Base-by-base conservation (phyloP, 2,329 filamentous ascomycete genomes). In the Colletotrichum higginsianum region DNA sequence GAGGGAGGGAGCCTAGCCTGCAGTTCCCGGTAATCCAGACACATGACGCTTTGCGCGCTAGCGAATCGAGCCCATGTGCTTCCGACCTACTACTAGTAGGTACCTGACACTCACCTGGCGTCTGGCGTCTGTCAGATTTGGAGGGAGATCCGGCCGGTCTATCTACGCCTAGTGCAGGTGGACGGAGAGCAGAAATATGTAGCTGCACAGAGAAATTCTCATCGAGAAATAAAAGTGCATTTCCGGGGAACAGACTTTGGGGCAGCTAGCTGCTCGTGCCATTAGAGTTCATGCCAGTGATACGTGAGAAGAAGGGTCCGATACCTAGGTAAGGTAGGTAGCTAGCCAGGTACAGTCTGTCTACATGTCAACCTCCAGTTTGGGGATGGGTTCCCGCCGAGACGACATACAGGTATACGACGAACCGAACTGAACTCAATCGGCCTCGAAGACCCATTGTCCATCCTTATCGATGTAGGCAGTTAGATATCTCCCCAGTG, bases 21-120 rank as follows among this genome's bases (percentile, higher is more conserved):
- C 46, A 47, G 46, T 49, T 35, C 44, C 38, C 58, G 35, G 58
- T 61, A 61, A 47, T 38, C 8, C 58, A 50, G 44, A 61, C 46
- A 40, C 58, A 61, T 61, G 46, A 49, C 44, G 13, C 58, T 40
- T 21, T 23, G 57, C 23, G 58, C 58, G 58, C 58, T 61, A 50
- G 47, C 40, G 46, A 47, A 38, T 56, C 11, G 58, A 40, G 44
- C 30, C 30, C 58, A 61, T 61, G 58, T 61, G 58, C 58, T 40
- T 38, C 35, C 35, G 35, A 38, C 8, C 35, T 9, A 38, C 35
- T 38, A 38, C 35, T 9, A 38, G 9, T 38, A 38, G 8, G 35
- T 11, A 40, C 46, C 8, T 35, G 44, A 30, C 9, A 38, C 21
- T 23, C 16, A 23, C 30, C 30, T 50, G 58, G 58, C 46, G 30